phyloP scores from a whole-genome alignment of 257 asterid genomes.

The Gentiana straminea region DNA sequence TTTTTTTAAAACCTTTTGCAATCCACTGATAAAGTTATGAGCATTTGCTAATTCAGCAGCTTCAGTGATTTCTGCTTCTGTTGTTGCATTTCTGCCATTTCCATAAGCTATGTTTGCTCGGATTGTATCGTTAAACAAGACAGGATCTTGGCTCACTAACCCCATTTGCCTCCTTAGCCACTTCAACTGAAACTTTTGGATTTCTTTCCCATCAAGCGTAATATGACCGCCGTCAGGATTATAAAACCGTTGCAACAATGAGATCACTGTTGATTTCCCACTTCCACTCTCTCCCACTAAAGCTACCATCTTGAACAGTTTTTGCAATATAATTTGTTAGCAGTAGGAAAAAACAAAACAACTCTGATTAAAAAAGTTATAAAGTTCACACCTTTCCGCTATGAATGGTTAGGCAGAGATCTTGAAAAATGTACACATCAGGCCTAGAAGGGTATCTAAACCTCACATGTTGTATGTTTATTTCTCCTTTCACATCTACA shows the following conservation, averaged over 20 bases:
- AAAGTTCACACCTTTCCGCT: too few species aligned
- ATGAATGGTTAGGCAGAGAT: too few species aligned
- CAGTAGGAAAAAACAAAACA: too few species aligned
- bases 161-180: conserved; percentile 96
- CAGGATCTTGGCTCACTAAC: conserved; percentile 88
- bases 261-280: conserved; percentile 75
- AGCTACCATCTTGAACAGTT: conserved; percentile 19
- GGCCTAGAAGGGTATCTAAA: too few species aligned
- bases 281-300: conserved; percentile 93
- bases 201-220: conserved; percentile 66
- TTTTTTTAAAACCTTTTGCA: conserved; percentile 19
- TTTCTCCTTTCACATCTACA: too few species aligned
- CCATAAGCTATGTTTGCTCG: conserved; percentile 83
- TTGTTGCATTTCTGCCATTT: conserved; percentile 54
- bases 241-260: conserved; percentile 68
- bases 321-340: too few species aligned
- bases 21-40: conserved; percentile 73
- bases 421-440: too few species aligned
- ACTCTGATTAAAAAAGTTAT: too few species aligned
- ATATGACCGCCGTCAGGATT: conserved; percentile 69
- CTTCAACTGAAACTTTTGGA: conserved; percentile 53
- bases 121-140: conserved; percentile 68
- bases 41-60: conserved; percentile 84
- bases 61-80: conserved; percentile 56
- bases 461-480: too few species aligned